A percentile compares a stretch with the other conserved stretches of the same genome.
These are phyloP conservation scores for Coemansia sp. DNA, from an alignment of 192 early-diverging fungal genomes.

Conservation along the genomic window DNA sequence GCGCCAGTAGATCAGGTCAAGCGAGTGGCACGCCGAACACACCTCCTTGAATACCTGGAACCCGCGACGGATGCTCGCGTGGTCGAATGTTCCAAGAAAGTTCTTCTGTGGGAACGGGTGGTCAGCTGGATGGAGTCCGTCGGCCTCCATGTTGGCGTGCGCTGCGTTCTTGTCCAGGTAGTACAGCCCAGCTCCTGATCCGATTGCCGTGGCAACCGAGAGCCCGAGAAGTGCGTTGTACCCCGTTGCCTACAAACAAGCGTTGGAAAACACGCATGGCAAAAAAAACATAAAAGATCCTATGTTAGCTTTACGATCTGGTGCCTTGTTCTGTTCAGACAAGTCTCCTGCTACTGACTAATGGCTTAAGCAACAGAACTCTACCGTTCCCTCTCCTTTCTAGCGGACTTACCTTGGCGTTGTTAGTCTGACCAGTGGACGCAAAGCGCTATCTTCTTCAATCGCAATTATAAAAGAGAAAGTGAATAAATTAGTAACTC, in stretches of 20 bases:
- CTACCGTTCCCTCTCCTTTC: neutral
- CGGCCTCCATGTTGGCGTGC: constrained; percentile 81
- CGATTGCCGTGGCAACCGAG: constrained; percentile 63
- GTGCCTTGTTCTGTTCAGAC: neutral
- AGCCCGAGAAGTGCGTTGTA: constrained; percentile 41
- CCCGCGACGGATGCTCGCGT: constrained; percentile 92
- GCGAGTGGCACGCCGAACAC: constrained; percentile 95
- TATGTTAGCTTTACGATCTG: neutral
- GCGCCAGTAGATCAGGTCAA: constrained; percentile 91
- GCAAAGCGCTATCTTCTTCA: constrained; percentile 33
- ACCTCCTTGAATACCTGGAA: constrained; percentile 99
- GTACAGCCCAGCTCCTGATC: constrained; percentile 56
- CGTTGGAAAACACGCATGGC: neutral
- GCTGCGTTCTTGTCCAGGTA: constrained; percentile 57
- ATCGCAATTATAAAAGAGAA: neutral
- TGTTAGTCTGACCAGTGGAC: constrained; percentile 19
- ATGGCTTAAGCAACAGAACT: neutral
- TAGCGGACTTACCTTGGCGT: constrained; percentile 24
- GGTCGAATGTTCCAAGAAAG: constrained; percentile 86
- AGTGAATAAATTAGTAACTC: neutral
- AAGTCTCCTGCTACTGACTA: neutral
- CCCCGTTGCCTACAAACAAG: constrained; percentile 10
- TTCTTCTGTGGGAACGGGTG: constrained; percentile 88
- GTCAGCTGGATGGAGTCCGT: constrained; percentile 87
- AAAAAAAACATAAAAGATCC: neutral